Base-by-base conservation (phyloP, 257 asterid genomes). In the Leptodermis oblonga region DNA sequence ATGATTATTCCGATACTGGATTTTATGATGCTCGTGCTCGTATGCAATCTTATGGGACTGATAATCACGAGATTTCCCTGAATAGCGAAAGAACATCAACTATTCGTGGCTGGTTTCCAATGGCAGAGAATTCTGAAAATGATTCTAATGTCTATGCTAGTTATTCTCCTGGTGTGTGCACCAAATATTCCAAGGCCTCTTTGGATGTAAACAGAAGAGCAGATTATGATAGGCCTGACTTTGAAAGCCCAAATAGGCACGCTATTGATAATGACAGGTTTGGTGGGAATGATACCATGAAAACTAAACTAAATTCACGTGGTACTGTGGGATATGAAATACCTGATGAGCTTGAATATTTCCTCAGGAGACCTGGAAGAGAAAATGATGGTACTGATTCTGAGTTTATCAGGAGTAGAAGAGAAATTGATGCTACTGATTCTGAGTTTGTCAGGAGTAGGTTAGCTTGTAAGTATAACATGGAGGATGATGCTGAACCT, bases 61-160 rank as follows among this genome's bases (percentile, higher is more conserved):
- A 37, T n/a, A 37, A 61, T 55, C 46, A 3, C 11, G 71, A 68
- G 33, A 63, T 54, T 67, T 60, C 75, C 60, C 49, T 74, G 56
- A 79, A 65, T 68, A 81, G 76, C 70, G 77, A 70, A 63, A 74
- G 81, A 54, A 72, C 71, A 66, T 68, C 74, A 72, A 55, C 73
- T 73, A 69, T 69, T 55, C 56, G 33, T 65, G 73, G 75, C 56
- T 71, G 55, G 61, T 68, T 67, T 51, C 67, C 69, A 14, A 51
- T 70, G 54, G 76, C 42, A 37, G 86, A 70, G 72, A 70, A 69
- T 78, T 66, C n/a, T 31, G 63, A 67, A 26, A 62, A 72, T 46
- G 76, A 68, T 73, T 41, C 67, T 28, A 83, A 65, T 75, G 68
- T 42, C 58, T 67, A 79, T 67, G 26, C 31, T 33, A 52, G 55